A percentile compares a stretch with the other conserved stretches of the same genome.
These are phyloP conservation scores for Saccharomycopsis lassenensis DNA, from an alignment of 805 yeast genomes.

Conservation along the genomic window DNA sequence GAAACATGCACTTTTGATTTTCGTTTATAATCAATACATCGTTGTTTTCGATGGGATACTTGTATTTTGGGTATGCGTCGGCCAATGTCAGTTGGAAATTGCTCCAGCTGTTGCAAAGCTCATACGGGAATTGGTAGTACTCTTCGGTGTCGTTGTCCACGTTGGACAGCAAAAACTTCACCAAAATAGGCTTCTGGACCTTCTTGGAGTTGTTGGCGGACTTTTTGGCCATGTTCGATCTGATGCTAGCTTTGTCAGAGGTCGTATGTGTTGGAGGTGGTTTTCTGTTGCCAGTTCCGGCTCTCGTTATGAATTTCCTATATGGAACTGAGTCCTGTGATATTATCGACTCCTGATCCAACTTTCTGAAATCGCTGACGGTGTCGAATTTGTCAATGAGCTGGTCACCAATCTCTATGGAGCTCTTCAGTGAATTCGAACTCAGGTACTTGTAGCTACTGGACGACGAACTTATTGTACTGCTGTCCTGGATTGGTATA, in stretches of 20 bases:
- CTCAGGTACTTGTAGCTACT: constrained; percentile 1
- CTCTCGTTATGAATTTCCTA: no score
- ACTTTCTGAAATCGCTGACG: no score
- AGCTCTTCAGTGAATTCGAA: neutral
- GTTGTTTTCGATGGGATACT: constrained; percentile 2
- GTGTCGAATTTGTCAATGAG: no score
- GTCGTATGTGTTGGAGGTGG: no score
- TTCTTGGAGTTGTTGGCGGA: neutral
- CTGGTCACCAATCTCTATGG: neutral
- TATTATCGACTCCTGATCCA: neutral
- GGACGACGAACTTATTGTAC: no score
- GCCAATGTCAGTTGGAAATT: constrained; percentile 12
- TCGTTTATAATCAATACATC: constrained; percentile 9
- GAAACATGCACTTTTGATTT: constrained; percentile 11
- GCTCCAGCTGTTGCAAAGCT: constrained; percentile 10
- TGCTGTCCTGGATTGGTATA: no score
- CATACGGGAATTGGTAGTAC: constrained; percentile 16
- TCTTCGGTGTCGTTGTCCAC: constrained; percentile 4
- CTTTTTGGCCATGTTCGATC: neutral
- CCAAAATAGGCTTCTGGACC: no score
- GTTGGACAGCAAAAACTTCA: no score
- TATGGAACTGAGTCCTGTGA: neutral
- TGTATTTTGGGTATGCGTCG: constrained; percentile 16
- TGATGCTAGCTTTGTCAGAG: constrained; percentile 2
- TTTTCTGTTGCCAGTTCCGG: no score